Conservation (phyloP, 768 basidiomycete genomes). For the Hypholoma fasciculare region DNA sequence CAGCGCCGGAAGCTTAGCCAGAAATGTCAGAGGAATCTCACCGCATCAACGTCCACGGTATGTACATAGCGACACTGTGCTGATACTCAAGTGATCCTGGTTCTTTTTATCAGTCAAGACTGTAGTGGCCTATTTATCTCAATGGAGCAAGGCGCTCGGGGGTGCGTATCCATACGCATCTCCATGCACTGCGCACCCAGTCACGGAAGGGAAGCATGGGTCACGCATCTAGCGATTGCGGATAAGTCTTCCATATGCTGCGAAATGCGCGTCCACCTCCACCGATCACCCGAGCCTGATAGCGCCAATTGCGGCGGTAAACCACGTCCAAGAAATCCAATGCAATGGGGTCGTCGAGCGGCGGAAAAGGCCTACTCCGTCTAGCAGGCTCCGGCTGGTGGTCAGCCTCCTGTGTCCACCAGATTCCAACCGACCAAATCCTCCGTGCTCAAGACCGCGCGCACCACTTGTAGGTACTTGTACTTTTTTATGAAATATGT, state of each 20-base stretch:
- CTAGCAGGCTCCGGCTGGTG: conserved; percentile 1
- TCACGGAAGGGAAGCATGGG: too few species aligned
- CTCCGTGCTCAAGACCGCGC: neutral
- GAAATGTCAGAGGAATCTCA: conserved; percentile 2
- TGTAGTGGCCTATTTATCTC: neutral
- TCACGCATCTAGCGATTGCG: too few species aligned
- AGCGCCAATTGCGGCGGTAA: neutral
- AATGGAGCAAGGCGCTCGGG: neutral
- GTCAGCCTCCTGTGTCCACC: neutral
- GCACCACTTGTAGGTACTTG: neutral
- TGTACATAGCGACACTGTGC: neutral
- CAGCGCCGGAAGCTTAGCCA: neutral
- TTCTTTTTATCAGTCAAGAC: neutral
- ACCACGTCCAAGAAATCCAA: neutral
- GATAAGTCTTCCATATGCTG: neutral
- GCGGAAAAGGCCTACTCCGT: conserved; percentile 2
- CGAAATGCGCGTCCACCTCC: too few species aligned
- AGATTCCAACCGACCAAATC: too few species aligned
- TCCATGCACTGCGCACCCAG: too few species aligned
- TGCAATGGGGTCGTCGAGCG: neutral
- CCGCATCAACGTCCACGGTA: conserved; percentile 1
- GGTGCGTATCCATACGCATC: neutral
- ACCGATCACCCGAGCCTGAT: neutral
- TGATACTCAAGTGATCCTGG: neutral
- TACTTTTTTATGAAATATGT: neutral